A percentile compares a stretch with the other conserved stretches of the same genome.
Evolutionary conservation across 139 green algal genomes (phyloP).

Genomic region (Micractinium conductrix): DNA sequence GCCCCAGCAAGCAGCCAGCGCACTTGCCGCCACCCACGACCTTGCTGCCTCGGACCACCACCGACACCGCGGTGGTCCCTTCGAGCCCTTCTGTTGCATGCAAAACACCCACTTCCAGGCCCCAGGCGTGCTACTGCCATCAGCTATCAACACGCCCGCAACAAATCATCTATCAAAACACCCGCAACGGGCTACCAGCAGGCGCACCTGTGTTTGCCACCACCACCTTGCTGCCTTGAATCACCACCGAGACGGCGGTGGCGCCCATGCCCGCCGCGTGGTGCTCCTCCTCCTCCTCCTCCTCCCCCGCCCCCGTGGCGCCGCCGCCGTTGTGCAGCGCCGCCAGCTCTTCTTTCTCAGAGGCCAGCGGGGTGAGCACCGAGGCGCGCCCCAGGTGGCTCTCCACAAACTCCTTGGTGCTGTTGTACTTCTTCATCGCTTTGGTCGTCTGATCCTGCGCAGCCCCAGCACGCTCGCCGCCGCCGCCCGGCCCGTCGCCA

Average conservation of each 20-base stretch:
- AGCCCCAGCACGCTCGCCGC: not conserved
- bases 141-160: no score
- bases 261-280: constrained; percentile 41
- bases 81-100: no score
- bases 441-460: not conserved
- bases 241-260: constrained; percentile 41
- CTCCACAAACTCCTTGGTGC: constrained; percentile 34
- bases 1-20: no score
- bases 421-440: constrained; percentile 20
- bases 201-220: constrained; percentile 47
- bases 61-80: no score
- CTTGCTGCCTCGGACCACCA: no score
- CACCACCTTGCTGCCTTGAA: constrained; percentile 26
- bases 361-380: constrained; percentile 11
- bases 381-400: constrained; percentile 33
- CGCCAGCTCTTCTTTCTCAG: not conserved
- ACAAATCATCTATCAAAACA: no score
- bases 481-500: not conserved
- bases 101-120: no score
- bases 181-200: no score
- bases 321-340: not conserved
- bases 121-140: no score
- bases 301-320: not conserved
- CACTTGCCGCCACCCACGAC: no score
- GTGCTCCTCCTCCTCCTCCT: constrained; percentile 29